A percentile compares a stretch with the other conserved stretches of the same genome.
These are phyloP conservation scores for Lasiodiplodia citricola DNA, from an alignment of 2,329 filamentous ascomycete genomes.

Conservation along the genomic window DNA sequence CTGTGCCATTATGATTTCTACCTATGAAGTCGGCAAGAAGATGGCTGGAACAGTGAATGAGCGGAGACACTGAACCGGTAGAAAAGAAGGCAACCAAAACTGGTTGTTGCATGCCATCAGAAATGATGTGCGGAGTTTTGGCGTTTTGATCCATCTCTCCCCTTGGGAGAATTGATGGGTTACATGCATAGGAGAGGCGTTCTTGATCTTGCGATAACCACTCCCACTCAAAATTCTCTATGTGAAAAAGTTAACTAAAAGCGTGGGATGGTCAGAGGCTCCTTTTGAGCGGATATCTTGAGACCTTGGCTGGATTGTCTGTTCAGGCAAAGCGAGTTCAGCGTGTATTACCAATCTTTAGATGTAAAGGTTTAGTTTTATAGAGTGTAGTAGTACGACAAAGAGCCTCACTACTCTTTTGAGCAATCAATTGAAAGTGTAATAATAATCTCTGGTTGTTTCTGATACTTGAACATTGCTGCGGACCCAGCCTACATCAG, in stretches of 20 bases:
- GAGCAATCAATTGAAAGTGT: neutral
- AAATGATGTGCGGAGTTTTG: neutral
- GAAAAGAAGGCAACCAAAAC: neutral
- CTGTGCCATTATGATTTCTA: conserved; percentile 99
- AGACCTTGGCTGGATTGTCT: neutral
- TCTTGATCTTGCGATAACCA: conserved; percentile 1
- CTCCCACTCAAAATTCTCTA: neutral
- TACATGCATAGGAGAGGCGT: conserved; percentile 9
- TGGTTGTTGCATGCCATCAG: neutral
- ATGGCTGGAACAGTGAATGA: conserved; percentile 79
- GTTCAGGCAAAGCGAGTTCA: neutral
- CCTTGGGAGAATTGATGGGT: neutral
- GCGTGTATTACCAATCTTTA: conserved; percentile 6
- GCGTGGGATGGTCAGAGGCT: neutral
- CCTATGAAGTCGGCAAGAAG: conserved; percentile 94
- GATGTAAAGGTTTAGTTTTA: neutral
- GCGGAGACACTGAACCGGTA: conserved; percentile 34
- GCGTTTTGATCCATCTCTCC: neutral
- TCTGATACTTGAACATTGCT: neutral
- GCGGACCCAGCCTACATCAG: neutral
- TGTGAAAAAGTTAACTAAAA: neutral
- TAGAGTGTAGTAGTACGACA: conserved; percentile 9
- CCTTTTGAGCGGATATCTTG: neutral
- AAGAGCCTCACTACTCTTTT: conserved; percentile 1
- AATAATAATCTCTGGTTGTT: neutral